Evolutionary conservation across 495 filamentous ascomycete genomes (phyloP).

Genomic region (Thermothielavioides terrestris): DNA sequence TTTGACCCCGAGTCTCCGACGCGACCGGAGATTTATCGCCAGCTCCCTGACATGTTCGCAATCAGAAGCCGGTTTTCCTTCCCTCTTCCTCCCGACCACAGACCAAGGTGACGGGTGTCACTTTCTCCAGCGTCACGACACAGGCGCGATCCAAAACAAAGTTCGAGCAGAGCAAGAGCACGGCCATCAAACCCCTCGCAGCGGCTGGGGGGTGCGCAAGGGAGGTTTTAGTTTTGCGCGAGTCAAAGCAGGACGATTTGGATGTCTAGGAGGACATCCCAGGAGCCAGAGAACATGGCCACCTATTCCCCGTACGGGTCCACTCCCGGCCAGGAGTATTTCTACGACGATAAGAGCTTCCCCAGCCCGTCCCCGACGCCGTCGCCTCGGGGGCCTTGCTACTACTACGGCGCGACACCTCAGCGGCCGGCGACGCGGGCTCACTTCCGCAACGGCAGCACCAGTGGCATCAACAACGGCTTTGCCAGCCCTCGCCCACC

Average conservation of each 20-base stretch:
- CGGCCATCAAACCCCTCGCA: constrained; percentile 18
- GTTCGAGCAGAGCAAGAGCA: constrained; percentile 15
- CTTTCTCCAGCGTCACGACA: constrained; percentile 41
- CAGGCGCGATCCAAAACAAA: constrained; percentile 29
- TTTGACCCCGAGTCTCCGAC: constrained; percentile 27
- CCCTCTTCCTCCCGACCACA: constrained; percentile 48
- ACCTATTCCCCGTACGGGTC: constrained; percentile 39
- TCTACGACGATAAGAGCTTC: constrained; percentile 34
- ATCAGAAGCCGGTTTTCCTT: constrained; percentile 40
- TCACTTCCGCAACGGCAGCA: constrained; percentile 38
- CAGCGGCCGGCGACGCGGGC: constrained; percentile 41
- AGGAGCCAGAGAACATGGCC: constrained; percentile 34
- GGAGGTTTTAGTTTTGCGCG: constrained; percentile 6
- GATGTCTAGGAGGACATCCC: constrained; percentile 28
- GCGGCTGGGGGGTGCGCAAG: constrained; percentile 12
- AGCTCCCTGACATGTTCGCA: constrained; percentile 43
- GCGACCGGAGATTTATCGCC: constrained; percentile 27
- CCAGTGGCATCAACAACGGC: constrained; percentile 11
- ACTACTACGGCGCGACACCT: constrained; percentile 37
- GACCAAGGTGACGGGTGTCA: constrained; percentile 48
- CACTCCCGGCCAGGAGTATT: constrained; percentile 32
- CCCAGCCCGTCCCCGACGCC: constrained; percentile 43
- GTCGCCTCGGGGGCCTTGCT: constrained; percentile 38
- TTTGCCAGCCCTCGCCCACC: constrained; percentile 30
- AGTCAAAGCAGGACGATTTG: constrained; percentile 13